Conservation (phyloP, 139 green algal species). For the Raphidocelis subcapitata region DNA sequence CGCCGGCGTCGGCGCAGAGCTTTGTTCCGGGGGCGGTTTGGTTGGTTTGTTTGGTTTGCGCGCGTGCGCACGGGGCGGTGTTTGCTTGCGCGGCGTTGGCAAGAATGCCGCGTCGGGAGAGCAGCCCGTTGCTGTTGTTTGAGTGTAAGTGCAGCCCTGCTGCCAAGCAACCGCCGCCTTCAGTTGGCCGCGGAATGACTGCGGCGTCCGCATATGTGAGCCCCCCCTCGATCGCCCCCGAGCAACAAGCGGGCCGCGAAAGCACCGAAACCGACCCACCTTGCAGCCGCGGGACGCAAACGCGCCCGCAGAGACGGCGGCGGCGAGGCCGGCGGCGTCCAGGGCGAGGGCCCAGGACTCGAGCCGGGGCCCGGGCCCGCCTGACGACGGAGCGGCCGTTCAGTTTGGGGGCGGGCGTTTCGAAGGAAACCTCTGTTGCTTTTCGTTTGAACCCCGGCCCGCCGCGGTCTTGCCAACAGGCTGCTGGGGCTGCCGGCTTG, state of each 20-base stretch:
- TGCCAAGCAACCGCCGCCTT: no score
- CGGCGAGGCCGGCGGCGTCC: slow-evolving; percentile 33
- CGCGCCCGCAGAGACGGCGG: slow-evolving; percentile 30
- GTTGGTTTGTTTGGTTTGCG: neutral
- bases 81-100: neutral
- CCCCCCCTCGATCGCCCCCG: no score
- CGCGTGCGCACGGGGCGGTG: neutral
- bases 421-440: no score
- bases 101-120: neutral
- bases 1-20: slow-evolving; percentile 39
- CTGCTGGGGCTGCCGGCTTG: no score
- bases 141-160: no score
- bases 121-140: neutral
- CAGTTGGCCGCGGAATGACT: no score
- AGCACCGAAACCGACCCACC: no score
- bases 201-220: no score
- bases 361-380: slow-evolving; percentile 44
- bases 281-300: slow-evolving; percentile 70
- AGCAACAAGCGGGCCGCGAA: no score
- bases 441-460: no score
- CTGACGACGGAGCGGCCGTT: slow-evolving; percentile 6
- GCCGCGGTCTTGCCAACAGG: no score
- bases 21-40: slow-evolving; percentile 55
- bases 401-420: no score
- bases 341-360: slow-evolving; percentile 54